Conservation (phyloP, 805 yeast genomes). For the Candida chilensis region DNA sequence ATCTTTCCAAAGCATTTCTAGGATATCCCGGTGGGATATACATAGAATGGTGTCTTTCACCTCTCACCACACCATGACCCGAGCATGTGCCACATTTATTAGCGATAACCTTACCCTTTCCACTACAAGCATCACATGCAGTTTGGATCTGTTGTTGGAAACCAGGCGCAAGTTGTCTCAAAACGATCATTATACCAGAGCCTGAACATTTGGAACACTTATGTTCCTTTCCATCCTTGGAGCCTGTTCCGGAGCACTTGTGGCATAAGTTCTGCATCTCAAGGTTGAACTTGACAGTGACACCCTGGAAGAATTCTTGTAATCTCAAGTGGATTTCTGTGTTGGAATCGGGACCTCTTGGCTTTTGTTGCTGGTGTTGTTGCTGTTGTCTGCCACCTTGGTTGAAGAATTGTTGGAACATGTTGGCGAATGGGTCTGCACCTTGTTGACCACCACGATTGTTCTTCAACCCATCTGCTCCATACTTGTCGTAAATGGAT, state of each 20-base stretch:
- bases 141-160: slow-evolving; percentile 82
- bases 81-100: slow-evolving; percentile 61
- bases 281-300: slow-evolving; percentile 46
- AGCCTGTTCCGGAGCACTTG: slow-evolving; percentile 77
- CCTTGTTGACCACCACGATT: slow-evolving; percentile 44
- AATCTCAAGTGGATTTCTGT: slow-evolving; percentile 49
- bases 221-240: slow-evolving; percentile 65
- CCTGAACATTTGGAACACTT: slow-evolving; percentile 70
- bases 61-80: slow-evolving; percentile 59
- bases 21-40: slow-evolving; percentile 65
- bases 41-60: slow-evolving; percentile 46
- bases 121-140: slow-evolving; percentile 72
- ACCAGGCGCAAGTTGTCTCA: slow-evolving; percentile 78
- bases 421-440: slow-evolving; percentile 38
- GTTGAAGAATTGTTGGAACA: slow-evolving; percentile 58
- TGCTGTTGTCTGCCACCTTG: too few relatives aligned
- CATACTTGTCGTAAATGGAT: slow-evolving; percentile 61
- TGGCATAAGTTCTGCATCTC: slow-evolving; percentile 70
- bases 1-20: slow-evolving; percentile 45
- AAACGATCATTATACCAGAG: slow-evolving; percentile 53
- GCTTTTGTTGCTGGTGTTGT: slow-evolving; percentile 22
- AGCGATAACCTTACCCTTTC: slow-evolving; percentile 61
- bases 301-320: slow-evolving; percentile 66
- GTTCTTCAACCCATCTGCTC: slow-evolving; percentile 62
- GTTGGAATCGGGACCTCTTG: slow-evolving; percentile 54